Percentiles rank a stretch among this genome's conserved stretches.
Conservation (phyloP, 352 stramenopile genomes). For the Sclerospora graminicola region DNA sequence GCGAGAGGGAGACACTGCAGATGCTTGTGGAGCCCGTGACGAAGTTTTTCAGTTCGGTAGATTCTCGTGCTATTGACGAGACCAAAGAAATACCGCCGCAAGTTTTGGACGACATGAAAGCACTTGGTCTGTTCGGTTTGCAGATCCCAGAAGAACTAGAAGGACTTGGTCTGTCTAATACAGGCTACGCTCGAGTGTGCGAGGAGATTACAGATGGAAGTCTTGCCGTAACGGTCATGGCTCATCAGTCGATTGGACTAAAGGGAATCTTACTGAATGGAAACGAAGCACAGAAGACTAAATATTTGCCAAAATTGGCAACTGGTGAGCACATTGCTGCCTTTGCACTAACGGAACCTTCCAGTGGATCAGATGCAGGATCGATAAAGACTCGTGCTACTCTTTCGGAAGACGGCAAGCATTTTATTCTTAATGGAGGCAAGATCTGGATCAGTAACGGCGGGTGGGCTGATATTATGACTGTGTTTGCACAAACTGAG, state of each 20-base stretch:
- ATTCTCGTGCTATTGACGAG: constrained; percentile 69
- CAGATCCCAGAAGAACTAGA: constrained; percentile 79
- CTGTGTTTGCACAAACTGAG: constrained; percentile 94
- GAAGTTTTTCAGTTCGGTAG: constrained; percentile 69
- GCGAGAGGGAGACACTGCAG: constrained; percentile 71
- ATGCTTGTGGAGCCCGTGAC: constrained; percentile 75
- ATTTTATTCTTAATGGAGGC: constrained; percentile 88
- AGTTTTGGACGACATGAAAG: constrained; percentile 66
- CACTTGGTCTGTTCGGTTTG: constrained; percentile 78
- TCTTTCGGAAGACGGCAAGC: constrained; percentile 84
- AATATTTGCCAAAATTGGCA: constrained; percentile 87
- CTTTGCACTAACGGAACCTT: constrained; percentile 87
- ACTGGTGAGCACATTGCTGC: constrained; percentile 76
- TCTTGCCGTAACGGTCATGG: constrained; percentile 79
- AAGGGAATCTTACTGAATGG: constrained; percentile 85
- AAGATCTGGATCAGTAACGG: constrained; percentile 98
- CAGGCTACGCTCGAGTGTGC: constrained; percentile 74
- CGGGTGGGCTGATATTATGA: constrained; percentile 93
- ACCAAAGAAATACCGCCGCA: constrained; percentile 68
- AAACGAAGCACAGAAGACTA: constrained; percentile 73
- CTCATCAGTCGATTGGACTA: constrained; percentile 81
- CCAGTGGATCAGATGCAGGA: constrained; percentile 82
- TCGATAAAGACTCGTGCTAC: constrained; percentile 87
- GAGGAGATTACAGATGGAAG: constrained; percentile 77
- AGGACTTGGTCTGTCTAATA: constrained; percentile 73